These are phyloP conservation scores for Leccinum pallidistipes DNA, from an alignment of 1,284 basidiomycete genomes.

Conservation along the genomic window DNA sequence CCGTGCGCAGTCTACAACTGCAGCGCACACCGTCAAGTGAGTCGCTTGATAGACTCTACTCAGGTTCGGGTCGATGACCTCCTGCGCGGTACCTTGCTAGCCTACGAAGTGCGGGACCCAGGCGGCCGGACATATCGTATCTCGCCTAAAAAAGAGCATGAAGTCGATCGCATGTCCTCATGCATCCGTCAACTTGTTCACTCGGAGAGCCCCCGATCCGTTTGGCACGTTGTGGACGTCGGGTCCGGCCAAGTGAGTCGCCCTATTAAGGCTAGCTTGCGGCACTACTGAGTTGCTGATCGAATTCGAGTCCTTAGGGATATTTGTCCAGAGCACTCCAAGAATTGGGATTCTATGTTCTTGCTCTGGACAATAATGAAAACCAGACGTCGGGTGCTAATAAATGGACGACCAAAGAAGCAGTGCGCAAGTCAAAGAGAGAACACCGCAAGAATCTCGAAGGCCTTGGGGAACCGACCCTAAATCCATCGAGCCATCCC, in stretches of 20 bases:
- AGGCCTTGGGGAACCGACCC: not conserved
- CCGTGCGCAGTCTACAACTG: conserved; percentile 30
- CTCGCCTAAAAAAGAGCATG: conserved; percentile 57
- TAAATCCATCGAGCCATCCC: not conserved
- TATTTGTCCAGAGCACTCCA: conserved; percentile 49
- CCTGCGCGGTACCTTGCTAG: conserved; percentile 5
- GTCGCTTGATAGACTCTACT: not conserved
- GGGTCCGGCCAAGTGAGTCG: conserved; percentile 53
- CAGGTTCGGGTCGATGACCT: not conserved
- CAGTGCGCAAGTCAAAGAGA: conserved; percentile 17
- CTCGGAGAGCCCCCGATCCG: conserved; percentile 19
- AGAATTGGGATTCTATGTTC: conserved; percentile 41
- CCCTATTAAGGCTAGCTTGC: not conserved
- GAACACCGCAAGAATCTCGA: conserved; percentile 3
- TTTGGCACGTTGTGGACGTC: conserved; percentile 46
- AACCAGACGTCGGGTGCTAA: conserved; percentile 46
- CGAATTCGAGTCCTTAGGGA: conserved; percentile 35
- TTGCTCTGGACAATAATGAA: conserved; percentile 51
- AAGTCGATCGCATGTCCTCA: conserved; percentile 47
- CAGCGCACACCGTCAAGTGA: conserved; percentile 23
- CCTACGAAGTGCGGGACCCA: conserved; percentile 7
- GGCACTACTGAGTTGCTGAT: not conserved
- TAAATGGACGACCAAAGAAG: conserved; percentile 32
- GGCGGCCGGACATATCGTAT: conserved; percentile 38
- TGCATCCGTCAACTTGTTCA: conserved; percentile 35